Evolutionary conservation across 306 rosid genomes (phyloP).

Genomic region (Castanea crenata): DNA sequence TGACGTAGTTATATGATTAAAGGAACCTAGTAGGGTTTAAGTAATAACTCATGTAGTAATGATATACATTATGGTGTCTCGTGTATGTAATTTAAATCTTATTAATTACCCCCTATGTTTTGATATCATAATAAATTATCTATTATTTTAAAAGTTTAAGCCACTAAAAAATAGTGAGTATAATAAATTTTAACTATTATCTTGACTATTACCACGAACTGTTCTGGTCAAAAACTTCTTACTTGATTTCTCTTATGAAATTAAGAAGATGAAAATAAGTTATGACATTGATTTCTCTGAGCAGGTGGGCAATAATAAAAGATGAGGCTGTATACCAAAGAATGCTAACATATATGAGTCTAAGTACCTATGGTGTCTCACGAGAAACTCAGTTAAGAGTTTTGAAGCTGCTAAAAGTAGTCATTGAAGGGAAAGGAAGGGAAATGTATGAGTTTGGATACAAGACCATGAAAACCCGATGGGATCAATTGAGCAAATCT

Average conservation of each 20-base stretch:
- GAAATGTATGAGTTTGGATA: conserved; percentile 44
- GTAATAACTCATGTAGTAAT: too few relatives aligned
- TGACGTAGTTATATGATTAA: neutral
- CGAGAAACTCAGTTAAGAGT: conserved; percentile 51
- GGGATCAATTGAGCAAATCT: conserved; percentile 29
- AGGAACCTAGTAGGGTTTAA: neutral
- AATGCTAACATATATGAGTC: conserved; percentile 13
- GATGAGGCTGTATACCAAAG: conserved; percentile 39
- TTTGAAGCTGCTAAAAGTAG: conserved; percentile 35
- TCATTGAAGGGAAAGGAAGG: conserved; percentile 24
- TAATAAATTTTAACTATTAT: too few relatives aligned
- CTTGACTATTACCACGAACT: too few relatives aligned
- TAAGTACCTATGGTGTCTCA: conserved; percentile 36
- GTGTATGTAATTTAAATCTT: too few relatives aligned
- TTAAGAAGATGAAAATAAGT: too few relatives aligned
- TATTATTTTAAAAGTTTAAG: too few relatives aligned
- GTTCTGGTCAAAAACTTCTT: too few relatives aligned
- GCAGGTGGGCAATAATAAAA: conserved; percentile 61
- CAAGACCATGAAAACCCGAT: conserved; percentile 31
- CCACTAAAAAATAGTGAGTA: too few relatives aligned
- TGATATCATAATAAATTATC: too few relatives aligned
- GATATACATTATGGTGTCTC: too few relatives aligned
- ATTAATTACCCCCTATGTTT: too few relatives aligned
- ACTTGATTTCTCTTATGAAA: too few relatives aligned
- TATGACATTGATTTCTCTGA: neutral